Conservation (phyloP, 148 eudicot genomes). For the Oxyria digyna region DNA sequence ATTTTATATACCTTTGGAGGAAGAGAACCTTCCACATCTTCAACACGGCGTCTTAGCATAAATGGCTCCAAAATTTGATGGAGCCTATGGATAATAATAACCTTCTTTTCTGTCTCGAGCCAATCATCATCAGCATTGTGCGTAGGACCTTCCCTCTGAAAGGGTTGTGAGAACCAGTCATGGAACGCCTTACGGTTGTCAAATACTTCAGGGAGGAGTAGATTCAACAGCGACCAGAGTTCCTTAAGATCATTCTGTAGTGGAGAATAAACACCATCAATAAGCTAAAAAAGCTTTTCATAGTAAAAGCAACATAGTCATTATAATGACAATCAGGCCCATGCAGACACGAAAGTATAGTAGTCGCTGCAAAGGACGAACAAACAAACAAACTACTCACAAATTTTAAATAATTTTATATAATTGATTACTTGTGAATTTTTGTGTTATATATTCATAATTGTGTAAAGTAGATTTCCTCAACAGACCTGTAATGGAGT, state of each 20-base stretch:
- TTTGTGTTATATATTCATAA: not conserved
- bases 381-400: not conserved
- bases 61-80: slow-evolving; percentile 98
- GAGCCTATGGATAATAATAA: slow-evolving; percentile 90
- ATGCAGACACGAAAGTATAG: not conserved
- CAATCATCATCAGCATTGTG: slow-evolving; percentile 92
- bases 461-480: not conserved
- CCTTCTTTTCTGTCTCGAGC: slow-evolving; percentile 99
- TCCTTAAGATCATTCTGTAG: slow-evolving; percentile 96
- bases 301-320: not conserved
- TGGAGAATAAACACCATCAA: not conserved
- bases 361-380: not conserved
- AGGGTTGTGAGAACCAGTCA: slow-evolving; percentile 98
- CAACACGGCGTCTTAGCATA: slow-evolving; percentile 99
- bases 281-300: not conserved
- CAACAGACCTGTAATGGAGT: slow-evolving; percentile 84
- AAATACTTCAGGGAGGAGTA: slow-evolving; percentile 98
- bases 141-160: slow-evolving; percentile 73
- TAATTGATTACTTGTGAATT: not conserved
- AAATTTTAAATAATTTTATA: not conserved
- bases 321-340: not conserved
- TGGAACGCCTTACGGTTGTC: slow-evolving; percentile 97
- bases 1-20: slow-evolving; percentile 73
- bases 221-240: slow-evolving; percentile 92
- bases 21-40: slow-evolving; percentile 99